Conservation (phyloP, 2,329 filamentous ascomycete genomes). For the Xylaria sp. region DNA sequence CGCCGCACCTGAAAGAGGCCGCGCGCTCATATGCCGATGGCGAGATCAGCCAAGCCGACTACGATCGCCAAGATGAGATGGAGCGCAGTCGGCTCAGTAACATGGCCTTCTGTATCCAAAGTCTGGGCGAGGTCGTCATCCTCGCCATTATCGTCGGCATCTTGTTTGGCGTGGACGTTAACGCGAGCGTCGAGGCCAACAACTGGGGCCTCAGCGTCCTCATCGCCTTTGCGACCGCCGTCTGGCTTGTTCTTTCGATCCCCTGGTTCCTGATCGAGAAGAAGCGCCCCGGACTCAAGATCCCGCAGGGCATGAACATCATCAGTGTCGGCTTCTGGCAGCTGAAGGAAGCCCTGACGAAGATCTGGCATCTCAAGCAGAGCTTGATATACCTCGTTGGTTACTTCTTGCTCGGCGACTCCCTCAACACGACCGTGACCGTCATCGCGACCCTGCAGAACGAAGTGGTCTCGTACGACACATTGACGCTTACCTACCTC, state of each 20-base stretch:
- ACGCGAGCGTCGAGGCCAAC: conserved; percentile 67
- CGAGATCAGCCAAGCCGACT: conserved; percentile 66
- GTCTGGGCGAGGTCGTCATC: conserved; percentile 69
- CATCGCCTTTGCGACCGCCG: conserved; percentile 71
- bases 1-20: conserved; percentile 49
- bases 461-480: conserved; percentile 71
- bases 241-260: conserved; percentile 71
- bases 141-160: conserved; percentile 73
- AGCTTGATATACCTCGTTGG: conserved; percentile 72
- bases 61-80: conserved; percentile 69
- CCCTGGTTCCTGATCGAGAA: conserved; percentile 76
- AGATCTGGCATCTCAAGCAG: conserved; percentile 73
- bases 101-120: conserved; percentile 71
- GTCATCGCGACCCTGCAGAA: conserved; percentile 74
- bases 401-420: conserved; percentile 76
- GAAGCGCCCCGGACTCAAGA: conserved; percentile 64
- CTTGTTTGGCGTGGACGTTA: conserved; percentile 69
- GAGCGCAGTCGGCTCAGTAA: conserved; percentile 73
- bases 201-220: conserved; percentile 74
- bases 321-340: conserved; percentile 71
- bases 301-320: conserved; percentile 56
- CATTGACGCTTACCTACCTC: conserved; percentile 71
- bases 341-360: conserved; percentile 64
- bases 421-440: conserved; percentile 75
- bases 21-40: conserved; percentile 51